These are phyloP conservation scores for Pleurotus tuoliensis DNA, from an alignment of 768 basidiomycete species.

Conservation along the genomic window DNA sequence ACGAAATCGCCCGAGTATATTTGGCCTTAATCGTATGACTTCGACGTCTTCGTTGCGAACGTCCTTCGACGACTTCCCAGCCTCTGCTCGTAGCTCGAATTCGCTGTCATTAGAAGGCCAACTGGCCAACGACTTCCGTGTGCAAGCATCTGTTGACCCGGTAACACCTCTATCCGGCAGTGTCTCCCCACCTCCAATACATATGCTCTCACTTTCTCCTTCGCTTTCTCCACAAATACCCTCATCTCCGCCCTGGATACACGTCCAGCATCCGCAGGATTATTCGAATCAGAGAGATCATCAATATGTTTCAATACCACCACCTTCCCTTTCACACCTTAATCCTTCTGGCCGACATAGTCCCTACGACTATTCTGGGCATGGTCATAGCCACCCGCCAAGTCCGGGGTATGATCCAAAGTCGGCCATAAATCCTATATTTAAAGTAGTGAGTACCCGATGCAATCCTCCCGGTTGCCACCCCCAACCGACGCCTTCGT, in stretches of 20 bases:
- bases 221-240: constrained; percentile 46
- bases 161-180: constrained; percentile 55
- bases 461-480: constrained; percentile 12
- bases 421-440: constrained; percentile 79
- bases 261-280: constrained; percentile 39
- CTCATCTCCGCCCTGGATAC: constrained; percentile 52
- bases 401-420: constrained; percentile 60
- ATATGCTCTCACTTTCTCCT: constrained; percentile 68
- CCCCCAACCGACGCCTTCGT: constrained; percentile 16
- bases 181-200: constrained; percentile 74
- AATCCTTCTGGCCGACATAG: constrained; percentile 36
- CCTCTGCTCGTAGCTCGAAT: constrained; percentile 75
- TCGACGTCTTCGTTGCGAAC: constrained; percentile 74
- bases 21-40: constrained; percentile 70
- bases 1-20: constrained; percentile 58
- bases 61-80: constrained; percentile 68
- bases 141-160: constrained; percentile 64
- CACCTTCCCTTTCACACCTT: constrained; percentile 29
- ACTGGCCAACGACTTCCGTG: constrained; percentile 69
- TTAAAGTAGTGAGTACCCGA: constrained; percentile 78
- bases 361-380: constrained; percentile 52
- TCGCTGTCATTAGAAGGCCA: constrained; percentile 76
- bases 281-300: constrained; percentile 28
- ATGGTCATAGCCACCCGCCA: constrained; percentile 53
- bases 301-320: constrained; percentile 33